Evolutionary conservation across 1,284 basidiomycete species (phyloP), one percentile per base, ranked within the genome.

Genomic region (Tilletia indica): DNA sequence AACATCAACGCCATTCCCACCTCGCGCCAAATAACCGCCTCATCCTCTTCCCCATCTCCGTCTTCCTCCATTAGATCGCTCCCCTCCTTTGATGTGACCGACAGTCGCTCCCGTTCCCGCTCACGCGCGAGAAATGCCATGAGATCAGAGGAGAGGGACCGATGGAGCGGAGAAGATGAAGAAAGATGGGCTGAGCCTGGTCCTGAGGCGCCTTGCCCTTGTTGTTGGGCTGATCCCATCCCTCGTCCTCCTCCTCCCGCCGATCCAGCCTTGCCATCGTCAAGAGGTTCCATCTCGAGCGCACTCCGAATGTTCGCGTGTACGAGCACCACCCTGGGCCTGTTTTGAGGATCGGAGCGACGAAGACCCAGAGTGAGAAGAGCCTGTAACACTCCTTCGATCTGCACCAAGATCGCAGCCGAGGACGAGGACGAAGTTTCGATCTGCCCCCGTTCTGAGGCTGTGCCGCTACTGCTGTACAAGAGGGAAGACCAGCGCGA

Each of bases 381-480:
- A 9, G 36, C 61, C 61, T 38, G 34, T 21, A 64, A 39, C 61
- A 64, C 61, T 14, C 61, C 61, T 64, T 64, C 61, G 61, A 64
- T 64, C 38, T 64, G 61, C 1, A 39, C 61, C 31, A 64, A 16
- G 14, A 64, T 42, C 16, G 34, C 61, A 39, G 61, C 61, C 34
- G 61, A 16, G 34, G 42, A 45, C 42, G 42, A 45, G 42, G 42
- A 45, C 9, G 42, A 45, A 45, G 42, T 9, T 9, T 45, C 42
- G 9, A 45, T 8, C 3, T 31, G 25, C 2, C 25, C 25, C 0
- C 25, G 25, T 31, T 31, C 25, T 2, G 25, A 31, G 25, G 0
- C 25, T 31, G 25, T 31, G 25, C 25, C 25, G 25, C 42, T 45
- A 1, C 42, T 45, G 42, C 42, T 31, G 42, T 45, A 45, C 42